A percentile compares a stretch with the other conserved stretches of the same genome.
Conservation (phyloP, 495 filamentous ascomycete species). For the Xylaria cubensis region DNA sequence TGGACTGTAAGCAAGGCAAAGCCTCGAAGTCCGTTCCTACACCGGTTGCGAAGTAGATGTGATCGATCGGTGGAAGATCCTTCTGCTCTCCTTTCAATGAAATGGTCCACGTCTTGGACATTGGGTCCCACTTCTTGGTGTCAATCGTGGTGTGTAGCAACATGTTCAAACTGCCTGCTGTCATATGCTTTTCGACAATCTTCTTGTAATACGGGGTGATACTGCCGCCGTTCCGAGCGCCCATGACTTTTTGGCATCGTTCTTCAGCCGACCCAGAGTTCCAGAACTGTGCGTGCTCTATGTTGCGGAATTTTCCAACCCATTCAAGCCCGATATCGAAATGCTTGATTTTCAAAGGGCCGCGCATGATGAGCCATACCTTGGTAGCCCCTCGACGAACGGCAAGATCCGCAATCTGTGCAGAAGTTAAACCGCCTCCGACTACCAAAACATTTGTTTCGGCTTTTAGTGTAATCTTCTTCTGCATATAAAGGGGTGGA, state of each 20-base stretch:
- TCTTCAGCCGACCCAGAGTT: slow-evolving; percentile 65
- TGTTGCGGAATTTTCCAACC: slow-evolving; percentile 73
- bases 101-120: slow-evolving; percentile 56
- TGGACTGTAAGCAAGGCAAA: slow-evolving; percentile 57
- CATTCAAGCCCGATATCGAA: slow-evolving; percentile 69
- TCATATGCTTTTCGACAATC: slow-evolving; percentile 57
- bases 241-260: slow-evolving; percentile 60
- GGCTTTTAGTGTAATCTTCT: slow-evolving; percentile 48
- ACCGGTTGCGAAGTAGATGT: slow-evolving; percentile 70
- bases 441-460: slow-evolving; percentile 63
- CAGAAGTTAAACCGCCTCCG: slow-evolving; percentile 67
- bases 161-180: slow-evolving; percentile 52
- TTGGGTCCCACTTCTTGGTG: slow-evolving; percentile 35
- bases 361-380: slow-evolving; percentile 65
- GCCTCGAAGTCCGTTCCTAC: slow-evolving; percentile 56
- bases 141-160: slow-evolving; percentile 57
- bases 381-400: slow-evolving; percentile 59
- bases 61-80: slow-evolving; percentile 61
- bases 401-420: slow-evolving; percentile 65
- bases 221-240: slow-evolving; percentile 66
- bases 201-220: slow-evolving; percentile 65
- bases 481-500: slow-evolving; percentile 41
- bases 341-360: slow-evolving; percentile 65
- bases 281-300: slow-evolving; percentile 68
- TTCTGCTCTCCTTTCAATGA: slow-evolving; percentile 56